phyloP scores from a whole-genome alignment of 2,329 filamentous ascomycete species.

The Fusarium sp. region DNA sequence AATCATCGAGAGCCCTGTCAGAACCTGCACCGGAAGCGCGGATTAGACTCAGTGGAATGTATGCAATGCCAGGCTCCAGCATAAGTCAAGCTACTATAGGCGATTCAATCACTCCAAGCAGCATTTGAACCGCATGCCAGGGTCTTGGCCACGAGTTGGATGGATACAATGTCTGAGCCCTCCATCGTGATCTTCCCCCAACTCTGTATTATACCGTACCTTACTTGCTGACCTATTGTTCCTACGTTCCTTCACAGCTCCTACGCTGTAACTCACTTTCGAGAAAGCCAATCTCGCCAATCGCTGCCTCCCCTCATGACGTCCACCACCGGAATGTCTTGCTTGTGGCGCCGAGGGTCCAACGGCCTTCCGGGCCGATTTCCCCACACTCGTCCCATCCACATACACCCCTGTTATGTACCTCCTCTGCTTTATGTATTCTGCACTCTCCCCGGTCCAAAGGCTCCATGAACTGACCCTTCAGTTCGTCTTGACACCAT shows the following conservation, averaged over 20 bases:
- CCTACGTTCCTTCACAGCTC: not conserved
- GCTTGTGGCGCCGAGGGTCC: constrained; percentile 38
- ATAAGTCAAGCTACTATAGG: constrained; percentile 1
- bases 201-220: not conserved
- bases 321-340: constrained; percentile 37
- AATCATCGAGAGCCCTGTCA: constrained; percentile 11
- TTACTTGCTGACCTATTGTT: constrained; percentile 7
- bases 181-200: not conserved
- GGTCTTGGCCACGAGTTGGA: constrained; percentile 4
- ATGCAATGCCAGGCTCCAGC: constrained; percentile 9
- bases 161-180: not conserved
- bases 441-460: constrained; percentile 13
- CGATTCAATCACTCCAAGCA: not conserved
- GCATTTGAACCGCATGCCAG: not conserved
- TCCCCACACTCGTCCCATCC: constrained; percentile 39
- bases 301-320: constrained; percentile 15
- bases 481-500: constrained; percentile 11
- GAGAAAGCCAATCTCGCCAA: constrained; percentile 14
- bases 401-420: constrained; percentile 8
- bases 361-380: constrained; percentile 42
- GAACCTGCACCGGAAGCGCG: constrained; percentile 16
- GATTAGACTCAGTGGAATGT: constrained; percentile 14
- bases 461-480: constrained; percentile 16
- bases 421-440: not conserved
- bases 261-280: not conserved